Conservation (phyloP, 306 rosid species). For the Vigna hirtella region DNA sequence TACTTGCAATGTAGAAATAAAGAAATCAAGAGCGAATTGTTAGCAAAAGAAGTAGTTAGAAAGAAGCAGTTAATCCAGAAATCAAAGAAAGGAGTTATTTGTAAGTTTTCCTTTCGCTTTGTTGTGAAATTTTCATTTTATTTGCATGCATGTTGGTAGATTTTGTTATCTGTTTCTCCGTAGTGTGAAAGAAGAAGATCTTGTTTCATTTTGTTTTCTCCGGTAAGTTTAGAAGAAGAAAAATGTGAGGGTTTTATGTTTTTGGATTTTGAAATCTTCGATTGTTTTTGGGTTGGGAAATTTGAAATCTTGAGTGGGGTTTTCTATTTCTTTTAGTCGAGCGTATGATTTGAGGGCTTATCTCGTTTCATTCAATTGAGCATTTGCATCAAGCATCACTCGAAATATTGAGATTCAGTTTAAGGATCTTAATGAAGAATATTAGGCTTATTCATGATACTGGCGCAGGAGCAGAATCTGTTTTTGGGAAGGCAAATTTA, state of each 20-base stretch:
- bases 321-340: neutral
- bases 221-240: neutral
- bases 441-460: constrained; percentile 15
- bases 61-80: neutral
- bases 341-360: neutral
- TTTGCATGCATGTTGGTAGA: neutral
- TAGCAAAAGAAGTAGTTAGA: neutral
- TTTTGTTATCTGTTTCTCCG: neutral
- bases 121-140: constrained; percentile 1
- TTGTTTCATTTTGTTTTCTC: no score
- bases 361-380: neutral
- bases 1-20: neutral
- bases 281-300: neutral
- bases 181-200: neutral
- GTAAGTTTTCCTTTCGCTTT: constrained; percentile 46
- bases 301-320: constrained; percentile 15
- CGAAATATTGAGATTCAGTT: neutral
- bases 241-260: neutral
- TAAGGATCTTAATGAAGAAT: neutral
- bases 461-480: constrained; percentile 53
- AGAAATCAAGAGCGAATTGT: neutral
- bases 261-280: neutral
- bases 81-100: neutral
- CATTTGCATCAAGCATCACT: neutral
- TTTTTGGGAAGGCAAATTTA: constrained; percentile 51